Evolutionary conservation across 768 basidiomycete genomes (phyloP).

Genomic region (Boletus barrowsii): DNA sequence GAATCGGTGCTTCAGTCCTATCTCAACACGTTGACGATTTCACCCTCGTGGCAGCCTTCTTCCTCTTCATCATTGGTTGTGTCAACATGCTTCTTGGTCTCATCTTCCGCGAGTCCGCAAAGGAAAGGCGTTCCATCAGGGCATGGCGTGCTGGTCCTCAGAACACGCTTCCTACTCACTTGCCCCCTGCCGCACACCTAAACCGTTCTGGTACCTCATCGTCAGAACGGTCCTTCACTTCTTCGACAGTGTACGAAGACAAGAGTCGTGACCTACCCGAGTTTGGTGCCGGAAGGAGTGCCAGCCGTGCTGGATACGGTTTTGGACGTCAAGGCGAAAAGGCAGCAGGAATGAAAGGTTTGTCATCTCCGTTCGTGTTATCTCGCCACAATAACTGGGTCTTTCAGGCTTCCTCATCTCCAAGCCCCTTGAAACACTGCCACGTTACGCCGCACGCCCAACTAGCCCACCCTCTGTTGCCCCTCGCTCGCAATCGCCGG

Average conservation of each 20-base stretch:
- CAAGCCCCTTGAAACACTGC: constrained; percentile 59
- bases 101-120: constrained; percentile 64
- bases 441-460: constrained; percentile 50
- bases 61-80: constrained; percentile 90
- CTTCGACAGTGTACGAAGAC: constrained; percentile 32
- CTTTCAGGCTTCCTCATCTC: constrained; percentile 51
- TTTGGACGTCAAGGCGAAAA: constrained; percentile 81
- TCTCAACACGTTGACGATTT: constrained; percentile 84
- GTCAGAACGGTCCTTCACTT: constrained; percentile 22
- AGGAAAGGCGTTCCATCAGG: constrained; percentile 58
- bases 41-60: constrained; percentile 87
- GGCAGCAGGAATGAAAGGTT: constrained; percentile 59
- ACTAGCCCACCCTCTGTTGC: constrained; percentile 20
- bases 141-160: constrained; percentile 57
- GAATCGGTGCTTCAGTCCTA: constrained; percentile 68
- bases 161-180: constrained; percentile 48
- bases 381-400: constrained; percentile 2
- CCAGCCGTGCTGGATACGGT: constrained; percentile 56
- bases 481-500: constrained; percentile 24
- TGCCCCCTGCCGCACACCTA: constrained; percentile 24
- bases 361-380: constrained; percentile 6
- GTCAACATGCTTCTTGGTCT: constrained; percentile 79
- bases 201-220: constrained; percentile 23
- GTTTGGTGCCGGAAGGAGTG: constrained; percentile 17
- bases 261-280: constrained; percentile 23